Evolutionary conservation across 495 filamentous ascomycete species (phyloP), one percentile per base, ranked within the genome.

Genomic region (Penicillium bialowiezense): DNA sequence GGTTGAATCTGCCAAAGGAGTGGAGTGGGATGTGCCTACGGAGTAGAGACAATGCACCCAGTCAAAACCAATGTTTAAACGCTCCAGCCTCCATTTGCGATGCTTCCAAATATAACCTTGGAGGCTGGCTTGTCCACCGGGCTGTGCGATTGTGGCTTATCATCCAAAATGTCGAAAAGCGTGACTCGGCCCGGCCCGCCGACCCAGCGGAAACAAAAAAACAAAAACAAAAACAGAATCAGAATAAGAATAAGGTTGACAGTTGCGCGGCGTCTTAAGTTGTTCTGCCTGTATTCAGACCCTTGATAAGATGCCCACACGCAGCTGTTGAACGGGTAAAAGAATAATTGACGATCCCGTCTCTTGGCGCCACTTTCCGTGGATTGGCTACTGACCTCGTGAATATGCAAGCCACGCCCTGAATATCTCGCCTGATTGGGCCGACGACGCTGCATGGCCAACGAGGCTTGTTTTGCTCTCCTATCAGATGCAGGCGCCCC

Each of bases 1-100:
- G 76, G 60, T 78, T 32, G 68, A 71, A 20, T 70, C 68, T 51
- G 73, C 73, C 1, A 73, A 71, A 48, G 64, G 24, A 12, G 26
- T 38, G 23, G 44, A 35, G 15, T 38, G 15, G 10, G 17, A 47
- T 3, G 12, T 20, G 10, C 18, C 21, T 12, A 17, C 7, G 9
- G 28, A 44, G 10, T 8, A 26, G 23, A 26, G 23, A 3, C 23
- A 26, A n/a, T n/a, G n/a, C n/a, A n/a, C n/a, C n/a, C n/a, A n/a
- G n/a, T n/a, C n/a, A n/a, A n/a, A n/a, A n/a, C n/a, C n/a, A n/a
- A n/a, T 42, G 21, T 13, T 42, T 17, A 7, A 28, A 5, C 5
- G 24, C 5, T 4, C 24, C 24, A 28, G 9, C 5, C 24, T 28
- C 9, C 9, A 4, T 9, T 28, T 28, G 24, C 9, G 9, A 9